Base-by-base conservation (phyloP, 2,329 filamentous ascomycete genomes). In the Xylariaceae sp. region DNA sequence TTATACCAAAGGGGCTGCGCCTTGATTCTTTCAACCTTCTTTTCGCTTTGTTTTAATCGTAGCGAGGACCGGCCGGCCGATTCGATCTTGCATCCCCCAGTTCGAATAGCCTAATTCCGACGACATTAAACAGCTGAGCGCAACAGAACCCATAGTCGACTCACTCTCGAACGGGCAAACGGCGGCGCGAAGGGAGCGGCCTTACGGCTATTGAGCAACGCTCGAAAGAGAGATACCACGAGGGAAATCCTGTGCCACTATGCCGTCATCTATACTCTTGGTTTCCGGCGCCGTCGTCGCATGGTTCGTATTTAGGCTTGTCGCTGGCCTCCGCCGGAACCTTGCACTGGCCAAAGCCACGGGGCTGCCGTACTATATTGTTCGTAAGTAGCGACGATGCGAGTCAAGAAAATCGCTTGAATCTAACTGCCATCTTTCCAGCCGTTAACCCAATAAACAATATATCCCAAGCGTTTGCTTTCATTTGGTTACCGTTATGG, bases 401-500 rank as follows among this genome's bases (percentile, higher is more conserved):
- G 62, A 15, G 41, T 8, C 13, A 13, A 26, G 18, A n/a, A 39
- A 10, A 23, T 9, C 7, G 40, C 20, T 39, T 20, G 6, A 37
- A 11, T 26, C 4, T 42, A n/a, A 32, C 44, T 59, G 6, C 35
- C 35, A 7, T 8, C n/a, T 18, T n/a, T 18, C 42, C 29, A 84
- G 81, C 81, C 13, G 67, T 75, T 29, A 75, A 74, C 16, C 76
- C 80, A 1, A 78, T 82, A 62, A 80, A 77, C 61, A 60, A 76
- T 5, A 63, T 77, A 15, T 87, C 83, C 81, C 75, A 86, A 51
- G 63, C 84, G 18, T 80, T 81, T 2, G 73, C 77, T 58, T 69
- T 70, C 46, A 59, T 85, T 30, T 85, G 78, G 79, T 62, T 83
- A 3, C 81, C 81, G 3, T 53, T 87, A 21, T 75, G 89, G 62